A percentile compares a stretch with the other conserved stretches of the same genome.
These are phyloP conservation scores for Cytidiella melzeri DNA, from an alignment of 768 basidiomycete genomes.

Conservation along the genomic window DNA sequence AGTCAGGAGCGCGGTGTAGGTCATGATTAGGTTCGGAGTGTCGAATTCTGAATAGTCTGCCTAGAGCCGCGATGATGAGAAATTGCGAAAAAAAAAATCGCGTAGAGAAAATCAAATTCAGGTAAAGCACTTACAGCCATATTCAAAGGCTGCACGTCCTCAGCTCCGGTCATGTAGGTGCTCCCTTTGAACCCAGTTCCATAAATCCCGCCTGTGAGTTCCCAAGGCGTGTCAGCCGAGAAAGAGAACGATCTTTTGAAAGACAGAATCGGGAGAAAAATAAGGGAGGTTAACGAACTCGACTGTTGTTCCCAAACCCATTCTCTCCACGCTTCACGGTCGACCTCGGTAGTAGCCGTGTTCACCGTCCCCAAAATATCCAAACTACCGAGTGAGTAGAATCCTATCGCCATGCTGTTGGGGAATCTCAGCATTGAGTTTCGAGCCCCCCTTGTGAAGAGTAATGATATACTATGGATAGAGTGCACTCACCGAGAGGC, in stretches of 20 bases:
- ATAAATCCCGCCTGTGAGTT: conserved; percentile 41
- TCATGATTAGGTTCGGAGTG: conserved; percentile 84
- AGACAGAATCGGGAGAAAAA: background rate
- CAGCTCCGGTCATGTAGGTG: conserved; percentile 52
- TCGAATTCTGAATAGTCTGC: conserved; percentile 45
- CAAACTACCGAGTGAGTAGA: conserved; percentile 83
- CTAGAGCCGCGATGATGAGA: conserved; percentile 19
- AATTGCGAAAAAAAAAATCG: background rate
- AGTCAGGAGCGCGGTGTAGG: conserved; percentile 83
- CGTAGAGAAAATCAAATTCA: background rate
- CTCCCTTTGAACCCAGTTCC: conserved; percentile 74
- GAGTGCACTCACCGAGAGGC: conserved; percentile 49
- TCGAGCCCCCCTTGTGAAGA: background rate
- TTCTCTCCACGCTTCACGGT: conserved; percentile 59
- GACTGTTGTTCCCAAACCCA: conserved; percentile 93
- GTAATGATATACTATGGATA: background rate
- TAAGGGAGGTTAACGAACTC: conserved; percentile 34
- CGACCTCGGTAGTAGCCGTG: conserved; percentile 37
- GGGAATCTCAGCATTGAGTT: background rate
- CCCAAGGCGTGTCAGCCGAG: conserved; percentile 6
- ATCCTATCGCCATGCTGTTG: conserved; percentile 74
- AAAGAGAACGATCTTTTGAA: background rate
- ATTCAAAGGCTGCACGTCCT: conserved; percentile 7
- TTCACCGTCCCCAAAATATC: conserved; percentile 62
- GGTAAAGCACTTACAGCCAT: conserved; percentile 7